A percentile compares a stretch with the other conserved stretches of the same genome.
These are phyloP conservation scores for Mycena sp. DNA, from an alignment of 1,284 basidiomycete genomes.

Conservation along the genomic window DNA sequence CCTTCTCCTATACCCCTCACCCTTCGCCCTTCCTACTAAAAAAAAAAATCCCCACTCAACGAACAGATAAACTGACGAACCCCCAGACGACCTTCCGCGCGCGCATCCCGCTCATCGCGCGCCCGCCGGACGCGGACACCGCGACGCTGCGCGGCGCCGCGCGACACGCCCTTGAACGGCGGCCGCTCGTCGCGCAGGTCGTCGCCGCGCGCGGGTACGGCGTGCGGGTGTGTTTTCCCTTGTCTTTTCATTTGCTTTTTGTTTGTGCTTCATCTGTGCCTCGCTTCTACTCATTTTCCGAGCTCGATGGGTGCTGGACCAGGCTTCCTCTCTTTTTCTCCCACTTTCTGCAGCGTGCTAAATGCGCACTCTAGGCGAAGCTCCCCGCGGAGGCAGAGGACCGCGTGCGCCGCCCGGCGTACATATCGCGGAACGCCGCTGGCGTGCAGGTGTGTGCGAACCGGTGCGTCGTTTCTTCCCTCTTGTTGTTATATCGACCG, in stretches of 20 bases:
- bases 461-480: constrained; percentile 55
- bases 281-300: no score
- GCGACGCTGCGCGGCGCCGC: constrained; percentile 85
- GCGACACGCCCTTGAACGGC: constrained; percentile 80
- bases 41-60: neutral
- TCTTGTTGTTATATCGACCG: constrained; percentile 21
- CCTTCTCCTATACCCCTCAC: neutral
- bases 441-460: constrained; percentile 83
- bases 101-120: constrained; percentile 77
- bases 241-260: neutral
- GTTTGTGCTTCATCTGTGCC: no score
- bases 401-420: constrained; percentile 81
- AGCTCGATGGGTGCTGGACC: no score
- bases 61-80: no score
- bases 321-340: no score
- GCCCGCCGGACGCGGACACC: constrained; percentile 84
- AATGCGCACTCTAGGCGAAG: constrained; percentile 66
- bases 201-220: constrained; percentile 83
- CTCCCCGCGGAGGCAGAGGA: constrained; percentile 84
- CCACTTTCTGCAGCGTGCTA: no score
- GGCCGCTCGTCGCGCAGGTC: constrained; percentile 77
- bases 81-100: constrained; percentile 68
- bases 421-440: constrained; percentile 79
- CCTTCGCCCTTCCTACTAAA: neutral
- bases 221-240: constrained; percentile 68